Evolutionary conservation across 2,329 filamentous ascomycete genomes (phyloP), one percentile per base, ranked within the genome.

Genomic region (Epichloe glyceriae): DNA sequence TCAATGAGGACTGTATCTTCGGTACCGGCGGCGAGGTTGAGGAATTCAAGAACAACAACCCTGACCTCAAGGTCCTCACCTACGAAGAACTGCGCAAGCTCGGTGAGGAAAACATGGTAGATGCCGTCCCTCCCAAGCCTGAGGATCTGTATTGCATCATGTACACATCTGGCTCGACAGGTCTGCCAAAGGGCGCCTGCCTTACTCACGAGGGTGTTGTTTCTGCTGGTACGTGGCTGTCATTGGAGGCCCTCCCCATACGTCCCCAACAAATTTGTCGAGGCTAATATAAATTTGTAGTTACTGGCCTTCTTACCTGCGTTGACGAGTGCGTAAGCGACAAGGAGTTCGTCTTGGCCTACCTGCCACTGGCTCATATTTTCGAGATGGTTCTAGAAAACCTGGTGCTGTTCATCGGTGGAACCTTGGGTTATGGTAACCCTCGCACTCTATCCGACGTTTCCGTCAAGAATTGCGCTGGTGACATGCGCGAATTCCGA

Each of bases 371-470:
- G 49, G 90, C 93, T 2, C 93, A 98, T 65, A 97, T 97, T 61
- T 82, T 98, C 61, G 93, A 98, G 68, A 93, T 95, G 68, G 86
- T 91, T 53, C 88, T 98, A 57, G 93, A 98, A 70, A 96, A 95
- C 66, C 74, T 91, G 7, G 88, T 86, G 52, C 70, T 98, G 54
- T 93, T 83, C 70, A 87, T 91, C 74, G 93, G 93, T 58, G 90
- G 85, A 59, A 90, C 86, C 34, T 83, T 98, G 72, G 93, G 93
- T 52, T 97, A 97, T 66, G 93, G 91, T 54, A 91, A 87, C 64
- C 85, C 89, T 17, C 83, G 88, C 61, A 97, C 93, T 0, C 75
- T 98, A 50, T 87, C 90, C 7, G 91, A 97, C 64, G 70, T 73
- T 3, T 94, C 86, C 19, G 85, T 95, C 69, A 83, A 84, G 57